Evolutionary conservation across 179 eudicot genomes (phyloP), one percentile per base, ranked within the genome.

Genomic region (Camellia oleifera): DNA sequence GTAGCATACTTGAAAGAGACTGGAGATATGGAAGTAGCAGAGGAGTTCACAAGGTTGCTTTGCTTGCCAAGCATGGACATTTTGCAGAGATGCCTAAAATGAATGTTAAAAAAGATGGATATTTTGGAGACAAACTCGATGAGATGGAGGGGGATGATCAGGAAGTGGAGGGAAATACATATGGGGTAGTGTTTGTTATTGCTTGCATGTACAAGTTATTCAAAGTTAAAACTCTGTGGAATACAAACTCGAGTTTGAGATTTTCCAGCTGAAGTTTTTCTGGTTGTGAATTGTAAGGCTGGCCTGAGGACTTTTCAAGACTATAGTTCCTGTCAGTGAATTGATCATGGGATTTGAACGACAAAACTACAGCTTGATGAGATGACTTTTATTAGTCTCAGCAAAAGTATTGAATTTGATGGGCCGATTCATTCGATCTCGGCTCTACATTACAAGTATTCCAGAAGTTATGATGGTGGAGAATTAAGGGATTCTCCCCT

Each of bases 1-100:
- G 66, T 91, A n/a, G 84, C 83, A 68, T 82, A 83, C 79, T 82
- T 92, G 86, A 82, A 79, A 69, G 80, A 66, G 64, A 86, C 77
- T 64, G 89, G 87, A 20, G 86, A 86, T 74, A n/a, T 3, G 15
- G 84, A 75, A 45, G 71, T 72, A 0, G 77, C 63, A 57, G 81
- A 81, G 12, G 54, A 75, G 20, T 75, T 75, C 40, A 44, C 53
- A 0, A 44, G 54, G 53, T 60, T 75, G 66, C 77, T 74, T 40
- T 17, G 20, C 4, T 32, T 32, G 40, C 40, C 40, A 2, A 58
- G 54, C 4, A 15, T 32, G 26, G 66, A 14, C 26, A 17, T 42
- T 60, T 40, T 15, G 7, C 26, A 5, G 23, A 44, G 50, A 57
- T 40, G 32, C n/a, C 12, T 73, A 13, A 74, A 15, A 52, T 50